Percentiles rank a stretch among this genome's conserved stretches.
Conservation (phyloP, 163 green algal species). For the Scenedesmus sp. region DNA sequence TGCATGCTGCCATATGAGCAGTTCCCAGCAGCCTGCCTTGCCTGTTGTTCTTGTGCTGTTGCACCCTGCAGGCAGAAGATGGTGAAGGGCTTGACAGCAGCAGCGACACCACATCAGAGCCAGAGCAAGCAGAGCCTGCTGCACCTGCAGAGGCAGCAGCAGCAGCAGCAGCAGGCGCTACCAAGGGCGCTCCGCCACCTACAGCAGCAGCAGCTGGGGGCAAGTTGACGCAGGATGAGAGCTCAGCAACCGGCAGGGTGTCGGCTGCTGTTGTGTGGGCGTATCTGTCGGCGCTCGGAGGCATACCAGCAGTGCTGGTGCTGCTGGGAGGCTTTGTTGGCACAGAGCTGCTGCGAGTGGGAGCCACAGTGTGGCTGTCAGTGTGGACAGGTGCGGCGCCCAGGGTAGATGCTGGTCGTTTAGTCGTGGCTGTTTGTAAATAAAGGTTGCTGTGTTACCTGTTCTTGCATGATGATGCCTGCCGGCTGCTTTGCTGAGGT, state of each 20-base stretch:
- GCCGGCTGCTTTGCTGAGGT: not conserved
- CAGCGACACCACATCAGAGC: not conserved
- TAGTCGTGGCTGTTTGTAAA: no score
- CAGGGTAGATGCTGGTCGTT: not conserved
- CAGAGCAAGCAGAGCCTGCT: not conserved
- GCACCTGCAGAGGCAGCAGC: not conserved
- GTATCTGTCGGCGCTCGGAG: conserved; percentile 63
- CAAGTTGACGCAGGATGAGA: conserved; percentile 53
- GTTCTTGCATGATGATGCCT: no score
- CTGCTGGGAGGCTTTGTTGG: conserved; percentile 63
- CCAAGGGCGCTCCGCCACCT: not conserved
- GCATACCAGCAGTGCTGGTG: conserved; percentile 44
- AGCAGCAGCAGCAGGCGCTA: not conserved
- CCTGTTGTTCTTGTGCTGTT: not conserved
- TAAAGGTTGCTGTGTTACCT: no score
- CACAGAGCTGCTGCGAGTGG: conserved; percentile 66
- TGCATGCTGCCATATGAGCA: no score
- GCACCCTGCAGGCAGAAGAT: not conserved
- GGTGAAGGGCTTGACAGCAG: conserved; percentile 16
- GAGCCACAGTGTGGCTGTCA: conserved; percentile 73
- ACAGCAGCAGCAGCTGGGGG: conserved; percentile 15
- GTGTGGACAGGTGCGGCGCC: conserved; percentile 66
- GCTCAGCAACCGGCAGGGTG: conserved; percentile 40
- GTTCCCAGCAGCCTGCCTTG: not conserved
- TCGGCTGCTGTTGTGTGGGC: conserved; percentile 6